These are phyloP conservation scores for Colletotrichum sidae DNA, from an alignment of 2,329 filamentous ascomycete species.

Conservation along the genomic window DNA sequence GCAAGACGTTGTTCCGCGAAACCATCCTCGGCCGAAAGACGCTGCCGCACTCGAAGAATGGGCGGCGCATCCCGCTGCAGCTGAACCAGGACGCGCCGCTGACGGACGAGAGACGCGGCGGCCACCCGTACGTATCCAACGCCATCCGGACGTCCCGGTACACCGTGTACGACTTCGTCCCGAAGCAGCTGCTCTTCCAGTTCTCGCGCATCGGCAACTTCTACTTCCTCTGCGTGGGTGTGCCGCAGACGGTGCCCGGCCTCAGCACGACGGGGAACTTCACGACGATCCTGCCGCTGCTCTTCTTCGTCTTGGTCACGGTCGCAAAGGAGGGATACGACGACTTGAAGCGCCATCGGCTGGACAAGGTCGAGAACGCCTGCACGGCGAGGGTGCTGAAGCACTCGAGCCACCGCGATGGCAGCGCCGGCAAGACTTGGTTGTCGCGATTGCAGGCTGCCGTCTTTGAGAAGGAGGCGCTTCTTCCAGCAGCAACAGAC, in stretches of 20 bases:
- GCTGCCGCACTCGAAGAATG: conserved; percentile 78
- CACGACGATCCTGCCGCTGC: conserved; percentile 78
- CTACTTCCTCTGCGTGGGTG: conserved; percentile 85
- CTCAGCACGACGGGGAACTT: conserved; percentile 81
- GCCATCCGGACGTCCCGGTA: conserved; percentile 87
- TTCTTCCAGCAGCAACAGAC: conserved; percentile 38
- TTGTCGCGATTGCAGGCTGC: conserved; percentile 16
- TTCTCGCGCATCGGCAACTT: conserved; percentile 91
- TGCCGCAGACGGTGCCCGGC: conserved; percentile 83
- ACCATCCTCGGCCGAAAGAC: conserved; percentile 73
- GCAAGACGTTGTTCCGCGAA: conserved; percentile 54
- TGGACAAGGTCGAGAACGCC: conserved; percentile 85
- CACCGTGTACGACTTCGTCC: conserved; percentile 85
- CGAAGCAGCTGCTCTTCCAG: conserved; percentile 86
- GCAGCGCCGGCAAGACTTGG: background rate
- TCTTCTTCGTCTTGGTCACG: conserved; percentile 83
- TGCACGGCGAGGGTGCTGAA: conserved; percentile 56
- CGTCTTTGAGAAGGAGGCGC: conserved; percentile 44
- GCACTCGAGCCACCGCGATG: conserved; percentile 9
- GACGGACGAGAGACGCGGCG: conserved; percentile 61
- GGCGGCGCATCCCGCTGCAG: conserved; percentile 61
- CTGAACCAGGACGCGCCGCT: conserved; percentile 54
- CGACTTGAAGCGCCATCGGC: conserved; percentile 81
- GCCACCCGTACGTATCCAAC: conserved; percentile 62
- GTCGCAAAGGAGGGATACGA: conserved; percentile 90